A percentile compares a stretch with the other conserved stretches of the same genome.
These are phyloP conservation scores for Selaginella tamariscina DNA, from an alignment of 75 land plant genomes.

Conservation along the genomic window DNA sequence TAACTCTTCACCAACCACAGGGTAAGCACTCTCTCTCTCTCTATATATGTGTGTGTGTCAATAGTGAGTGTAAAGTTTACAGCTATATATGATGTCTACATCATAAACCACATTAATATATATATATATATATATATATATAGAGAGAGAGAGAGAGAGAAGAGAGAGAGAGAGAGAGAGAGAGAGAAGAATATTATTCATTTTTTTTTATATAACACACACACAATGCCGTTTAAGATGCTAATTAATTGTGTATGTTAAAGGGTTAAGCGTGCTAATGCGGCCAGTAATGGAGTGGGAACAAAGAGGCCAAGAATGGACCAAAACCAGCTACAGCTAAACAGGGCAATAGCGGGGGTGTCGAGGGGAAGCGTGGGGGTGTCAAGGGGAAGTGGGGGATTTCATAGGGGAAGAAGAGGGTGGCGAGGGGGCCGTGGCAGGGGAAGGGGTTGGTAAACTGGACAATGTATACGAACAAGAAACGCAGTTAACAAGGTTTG, in stretches of 20 bases:
- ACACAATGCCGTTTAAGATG: too few species aligned
- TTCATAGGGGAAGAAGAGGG: conserved; percentile 36
- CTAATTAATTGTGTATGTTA: conserved; percentile 2
- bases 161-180: too few species aligned
- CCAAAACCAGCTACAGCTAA: conserved; percentile 39
- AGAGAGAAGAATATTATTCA: conserved; percentile 1
- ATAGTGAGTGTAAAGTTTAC: too few species aligned
- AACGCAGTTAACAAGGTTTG: too few species aligned
- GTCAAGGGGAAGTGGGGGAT: conserved; percentile 3
- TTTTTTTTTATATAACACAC: background rate
- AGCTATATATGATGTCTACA: conserved; percentile 4
- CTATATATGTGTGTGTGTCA: background rate
- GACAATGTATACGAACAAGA: too few species aligned
- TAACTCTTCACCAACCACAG: background rate
- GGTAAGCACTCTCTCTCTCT: background rate
- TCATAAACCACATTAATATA: too few species aligned
- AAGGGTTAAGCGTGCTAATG: background rate
- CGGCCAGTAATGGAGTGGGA: background rate
- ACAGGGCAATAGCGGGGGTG: conserved; percentile 61
- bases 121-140: too few species aligned
- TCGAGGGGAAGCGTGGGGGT: conserved; percentile 46
- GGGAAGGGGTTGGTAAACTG: too few species aligned
- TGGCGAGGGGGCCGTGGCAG: conserved; percentile 56
- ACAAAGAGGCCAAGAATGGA: conserved; percentile 17
- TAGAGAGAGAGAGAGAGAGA: too few species aligned